Evolutionary conservation across 2,329 filamentous ascomycete genomes (phyloP), one percentile per base, ranked within the genome.

Genomic region (Fusarium aywerte): DNA sequence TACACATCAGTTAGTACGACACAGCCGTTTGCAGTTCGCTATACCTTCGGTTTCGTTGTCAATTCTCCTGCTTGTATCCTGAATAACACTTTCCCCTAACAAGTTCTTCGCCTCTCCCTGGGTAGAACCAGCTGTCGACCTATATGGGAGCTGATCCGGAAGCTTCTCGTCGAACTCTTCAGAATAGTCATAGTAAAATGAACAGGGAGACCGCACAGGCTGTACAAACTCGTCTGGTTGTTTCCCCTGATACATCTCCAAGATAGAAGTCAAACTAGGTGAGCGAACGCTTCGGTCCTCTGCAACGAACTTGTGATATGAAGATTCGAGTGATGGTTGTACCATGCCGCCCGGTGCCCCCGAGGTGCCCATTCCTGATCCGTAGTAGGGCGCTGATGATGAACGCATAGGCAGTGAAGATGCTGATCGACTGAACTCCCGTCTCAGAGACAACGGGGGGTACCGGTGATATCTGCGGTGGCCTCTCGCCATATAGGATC

Each of bases 171-270:
- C 81, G 50, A 85, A 85, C 4, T 79, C 81, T 65, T 86, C 84
- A 18, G 78, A 82, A 68, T 86, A 86, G 68, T 86, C 84, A 62
- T 86, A 85, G 68, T 85, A 86, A 36, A 81, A 77, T 40, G 81
- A 76, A 58, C 78, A 70, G 33, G 68, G 56, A 43, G 75, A 67
- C 55, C 74, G 76, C n/a, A 76, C 61, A 29, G 70, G 58, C 33
- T 71, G 74, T 5, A 69, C 73, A 32, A 67, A 67, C 20, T 69
- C 74, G 39, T 73, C 76, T 52, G 69, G 51, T 16, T 70, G 63
- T 20, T 65, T 58, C 27, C 73, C 72, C 35, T 74, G 75, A 51
- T 85, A 84, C 78, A 84, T 82, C 58, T 84, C 81, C 12, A 82
- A 79, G 51, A 83, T 80, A 2, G 84, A 85, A 16, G 81, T 83